Conservation (phyloP, 495 filamentous ascomycete genomes). For the Penicillium coffeae region DNA sequence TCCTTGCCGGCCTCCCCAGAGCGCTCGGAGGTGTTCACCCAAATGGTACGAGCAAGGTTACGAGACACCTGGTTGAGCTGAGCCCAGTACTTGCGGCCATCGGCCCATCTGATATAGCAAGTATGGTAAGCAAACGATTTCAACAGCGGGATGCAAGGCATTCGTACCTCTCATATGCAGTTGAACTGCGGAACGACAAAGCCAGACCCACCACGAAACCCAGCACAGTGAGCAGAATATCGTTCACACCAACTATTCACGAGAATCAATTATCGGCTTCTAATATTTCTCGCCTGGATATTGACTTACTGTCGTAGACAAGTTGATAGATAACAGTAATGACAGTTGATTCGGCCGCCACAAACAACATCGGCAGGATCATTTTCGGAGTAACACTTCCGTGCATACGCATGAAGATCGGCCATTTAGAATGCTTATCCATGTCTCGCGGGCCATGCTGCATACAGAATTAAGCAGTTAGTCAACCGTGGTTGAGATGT, state of each 20-base stretch:
- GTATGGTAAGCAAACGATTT: background rate
- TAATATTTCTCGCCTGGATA: background rate
- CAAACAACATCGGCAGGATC: slow-evolving; percentile 66
- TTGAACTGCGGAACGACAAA: slow-evolving; percentile 77
- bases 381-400: slow-evolving; percentile 78
- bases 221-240: slow-evolving; percentile 73
- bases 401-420: slow-evolving; percentile 73
- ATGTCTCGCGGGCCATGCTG: slow-evolving; percentile 62
- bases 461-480: background rate
- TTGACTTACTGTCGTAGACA: slow-evolving; percentile 46
- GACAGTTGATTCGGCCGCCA: slow-evolving; percentile 64
- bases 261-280: slow-evolving; percentile 1
- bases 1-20: slow-evolving; percentile 58
- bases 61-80: slow-evolving; percentile 67
- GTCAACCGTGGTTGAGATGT: background rate
- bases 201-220: slow-evolving; percentile 88
- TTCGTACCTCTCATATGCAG: slow-evolving; percentile 79
- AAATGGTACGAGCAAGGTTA: slow-evolving; percentile 71
- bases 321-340: slow-evolving; percentile 61
- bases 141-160: background rate
- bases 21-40: slow-evolving; percentile 69
- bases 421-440: slow-evolving; percentile 75
- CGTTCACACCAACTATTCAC: slow-evolving; percentile 51
- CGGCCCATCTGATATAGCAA: slow-evolving; percentile 48
- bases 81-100: slow-evolving; percentile 76